Evolutionary conservation across 2,329 filamentous ascomycete species (phyloP), one percentile per base, ranked within the genome.

Genomic region (Cercospora canescens): DNA sequence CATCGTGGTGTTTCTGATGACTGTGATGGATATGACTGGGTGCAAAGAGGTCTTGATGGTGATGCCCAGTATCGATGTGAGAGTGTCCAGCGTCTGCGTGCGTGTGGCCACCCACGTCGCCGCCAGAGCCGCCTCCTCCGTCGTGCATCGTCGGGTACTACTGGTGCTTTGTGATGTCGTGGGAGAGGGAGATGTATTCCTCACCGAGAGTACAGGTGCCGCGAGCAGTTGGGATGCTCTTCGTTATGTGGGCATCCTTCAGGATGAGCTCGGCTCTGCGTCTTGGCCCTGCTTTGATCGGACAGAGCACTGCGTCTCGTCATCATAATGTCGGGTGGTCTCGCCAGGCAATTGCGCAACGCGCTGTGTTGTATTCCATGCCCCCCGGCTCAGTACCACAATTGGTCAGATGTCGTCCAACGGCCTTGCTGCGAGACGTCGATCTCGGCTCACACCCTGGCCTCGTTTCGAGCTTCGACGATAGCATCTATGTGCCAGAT

Each of bases 81-180:
- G 57, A 60, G 37, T 60, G 57, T 6, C 57, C 16, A 34, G 37
- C 28, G 26, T 30, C 57, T 48, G 37, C 28, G 7, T 60, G 57
- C 2, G 57, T 16, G 30, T 60, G 57, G 35, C 9, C 26, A n/a
- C 57, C 57, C 16, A 14, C 35, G 57, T 60, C 21, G 57, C 57
- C 37, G 12, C 24, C 45, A 50, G 45, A 50, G 26, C 57, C 57
- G 21, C 57, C 57, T 16, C 37, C 24, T 28, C 37, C 37, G 57
- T 60, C 16, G 39, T 60, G 57, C 57, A 60, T 60, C 14, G 35
- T 60, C 39, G n/a, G n/a, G n/a, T n/a, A n/a, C n/a, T n/a, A n/a
- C n/a, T n/a, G n/a, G n/a, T n/a, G 26, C 16, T 16, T 8, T 21
- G 21, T 18, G 16, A 11, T n/a, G 14, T 35, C 14, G 32, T 35